Evolutionary conservation across 192 early-diverging fungal species (phyloP).

Genomic region (Gorgonomyces haynaldii): DNA sequence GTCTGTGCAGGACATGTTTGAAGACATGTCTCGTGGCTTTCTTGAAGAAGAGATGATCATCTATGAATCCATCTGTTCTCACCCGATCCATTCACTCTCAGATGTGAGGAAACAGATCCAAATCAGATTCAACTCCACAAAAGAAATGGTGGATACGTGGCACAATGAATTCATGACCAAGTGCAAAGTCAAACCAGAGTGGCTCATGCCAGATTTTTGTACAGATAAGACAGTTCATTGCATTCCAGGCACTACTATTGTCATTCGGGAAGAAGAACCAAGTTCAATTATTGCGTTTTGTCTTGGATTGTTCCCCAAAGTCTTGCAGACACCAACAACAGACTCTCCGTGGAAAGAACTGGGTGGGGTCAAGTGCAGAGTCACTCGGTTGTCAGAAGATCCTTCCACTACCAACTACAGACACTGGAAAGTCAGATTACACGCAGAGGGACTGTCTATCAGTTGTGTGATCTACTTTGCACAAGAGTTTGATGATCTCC

Average conservation of each 20-base stretch:
- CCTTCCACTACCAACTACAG: background rate
- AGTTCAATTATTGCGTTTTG: slow-evolving; percentile 40
- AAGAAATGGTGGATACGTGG: too few species aligned
- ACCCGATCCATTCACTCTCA: background rate
- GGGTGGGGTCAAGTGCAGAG: background rate
- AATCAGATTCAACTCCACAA: background rate
- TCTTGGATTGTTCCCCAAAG: slow-evolving; percentile 12
- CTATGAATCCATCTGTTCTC: slow-evolving; percentile 7
- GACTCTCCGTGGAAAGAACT: background rate
- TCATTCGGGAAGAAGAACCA: slow-evolving; percentile 36
- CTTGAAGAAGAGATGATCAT: slow-evolving; percentile 34
- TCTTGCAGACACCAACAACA: background rate
- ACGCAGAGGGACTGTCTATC: background rate
- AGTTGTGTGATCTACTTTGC: slow-evolving; percentile 34
- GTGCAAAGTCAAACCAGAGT: slow-evolving; percentile 16
- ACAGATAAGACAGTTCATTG: slow-evolving; percentile 12
- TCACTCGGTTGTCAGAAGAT: background rate
- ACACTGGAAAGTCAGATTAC: background rate
- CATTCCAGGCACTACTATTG: slow-evolving; percentile 22
- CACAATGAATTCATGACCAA: slow-evolving; percentile 25
- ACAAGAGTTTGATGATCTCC: slow-evolving; percentile 30
- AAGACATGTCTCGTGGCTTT: slow-evolving; percentile 18
- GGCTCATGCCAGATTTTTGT: slow-evolving; percentile 43
- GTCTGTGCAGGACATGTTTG: slow-evolving; percentile 7
- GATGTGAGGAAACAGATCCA: background rate